These are phyloP conservation scores for Citrus unshiu DNA, from an alignment of 345 rosid species.

Conservation along the genomic window DNA sequence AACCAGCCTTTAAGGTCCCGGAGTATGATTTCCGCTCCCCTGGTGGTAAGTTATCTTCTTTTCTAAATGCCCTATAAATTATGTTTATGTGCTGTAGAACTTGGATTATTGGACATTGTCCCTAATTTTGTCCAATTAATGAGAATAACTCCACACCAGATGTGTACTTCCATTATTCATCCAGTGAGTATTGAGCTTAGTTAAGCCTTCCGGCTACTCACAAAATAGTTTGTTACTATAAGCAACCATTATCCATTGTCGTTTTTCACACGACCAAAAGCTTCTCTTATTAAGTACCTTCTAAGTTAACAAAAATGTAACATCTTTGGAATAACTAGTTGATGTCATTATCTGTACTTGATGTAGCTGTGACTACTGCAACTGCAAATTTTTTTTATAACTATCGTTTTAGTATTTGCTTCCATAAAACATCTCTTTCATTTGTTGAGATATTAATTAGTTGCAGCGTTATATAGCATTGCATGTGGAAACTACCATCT, in stretches of 20 bases:
- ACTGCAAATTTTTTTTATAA: neutral
- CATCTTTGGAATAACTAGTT: neutral
- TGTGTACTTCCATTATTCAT: neutral
- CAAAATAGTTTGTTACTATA: neutral
- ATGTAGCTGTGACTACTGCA: neutral
- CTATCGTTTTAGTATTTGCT: neutral
- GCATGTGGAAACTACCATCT: neutral
- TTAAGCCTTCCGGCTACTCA: neutral
- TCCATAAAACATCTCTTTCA: neutral
- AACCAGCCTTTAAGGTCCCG: constrained; percentile 90
- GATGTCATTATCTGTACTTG: neutral
- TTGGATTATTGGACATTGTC: neutral
- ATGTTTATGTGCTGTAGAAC: neutral
- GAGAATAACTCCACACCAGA: neutral
- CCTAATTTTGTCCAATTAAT: neutral
- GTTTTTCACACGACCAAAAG: neutral
- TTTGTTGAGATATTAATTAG: neutral
- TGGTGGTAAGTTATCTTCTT: constrained; percentile 46
- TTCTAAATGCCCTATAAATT: neutral
- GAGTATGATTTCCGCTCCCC: constrained; percentile 88
- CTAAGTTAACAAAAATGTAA: neutral
- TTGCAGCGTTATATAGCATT: neutral
- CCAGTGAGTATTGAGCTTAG: neutral
- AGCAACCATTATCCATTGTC: neutral
- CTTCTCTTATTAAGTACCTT: neutral